Base-by-base conservation (phyloP, 768 basidiomycete species). In the Pleurotus djamor region DNA sequence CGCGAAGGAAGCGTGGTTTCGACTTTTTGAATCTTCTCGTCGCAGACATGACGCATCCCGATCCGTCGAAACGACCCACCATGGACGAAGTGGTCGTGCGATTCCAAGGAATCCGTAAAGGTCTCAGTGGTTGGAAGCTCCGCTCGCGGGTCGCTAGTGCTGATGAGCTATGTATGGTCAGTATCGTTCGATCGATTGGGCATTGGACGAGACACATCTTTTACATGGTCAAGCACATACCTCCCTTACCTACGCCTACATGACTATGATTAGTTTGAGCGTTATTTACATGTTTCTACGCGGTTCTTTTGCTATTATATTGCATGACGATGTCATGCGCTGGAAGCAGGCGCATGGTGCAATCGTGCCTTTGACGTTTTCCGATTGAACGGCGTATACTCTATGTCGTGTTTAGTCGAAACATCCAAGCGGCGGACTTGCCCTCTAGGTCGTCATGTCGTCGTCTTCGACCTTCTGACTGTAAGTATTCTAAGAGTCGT, bases 401-500 rank as follows among this genome's bases (percentile, higher is more conserved):
- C n/a, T n/a, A n/a, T n/a, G n/a, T n/a, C n/a, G n/a, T n/a, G n/a
- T n/a, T n/a, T n/a, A n/a, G n/a, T n/a, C n/a, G n/a, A n/a, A n/a
- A n/a, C n/a, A n/a, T n/a, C n/a, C n/a, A n/a, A n/a, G n/a, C n/a
- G n/a, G n/a, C n/a, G n/a, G n/a, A n/a, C n/a, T n/a, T n/a, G n/a
- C n/a, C n/a, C n/a, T n/a, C n/a, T n/a, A n/a, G n/a, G n/a, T n/a
- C n/a, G n/a, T n/a, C n/a, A n/a, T n/a, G n/a, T n/a, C n/a, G n/a
- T n/a, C n/a, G n/a, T n/a, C n/a, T n/a, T n/a, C n/a, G n/a, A n/a
- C n/a, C n/a, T n/a, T n/a, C n/a, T n/a, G n/a, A n/a, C n/a, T n/a
- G n/a, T n/a, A n/a, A n/a, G n/a, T n/a, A n/a, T 12, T 6, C 21
- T 41, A 72, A 70, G 65, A 71, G 43, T 83, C 74, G 72, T 85